Conservation (phyloP, 139 green algal species). For the Coccomyxa sp. region DNA sequence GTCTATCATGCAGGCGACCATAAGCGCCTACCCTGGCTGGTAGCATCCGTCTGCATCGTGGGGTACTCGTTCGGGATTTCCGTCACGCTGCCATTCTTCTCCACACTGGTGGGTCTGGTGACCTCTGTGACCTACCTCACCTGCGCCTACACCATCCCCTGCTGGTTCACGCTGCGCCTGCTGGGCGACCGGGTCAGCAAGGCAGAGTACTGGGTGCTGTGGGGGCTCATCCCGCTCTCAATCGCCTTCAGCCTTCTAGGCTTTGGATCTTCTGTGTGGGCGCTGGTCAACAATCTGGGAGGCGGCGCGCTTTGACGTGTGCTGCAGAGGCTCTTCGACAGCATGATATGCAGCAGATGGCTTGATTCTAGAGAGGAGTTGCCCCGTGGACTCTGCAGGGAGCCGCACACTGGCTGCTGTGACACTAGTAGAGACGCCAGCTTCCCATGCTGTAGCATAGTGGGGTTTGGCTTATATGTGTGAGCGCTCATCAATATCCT, state of each 20-base stretch:
- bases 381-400: no score
- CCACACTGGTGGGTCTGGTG: slow-evolving; percentile 45
- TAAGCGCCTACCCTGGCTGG: slow-evolving; percentile 22
- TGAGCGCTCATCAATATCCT: no score
- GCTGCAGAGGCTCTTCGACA: no score
- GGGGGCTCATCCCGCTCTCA: not conserved
- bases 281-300: not conserved
- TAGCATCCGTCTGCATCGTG: slow-evolving; percentile 30
- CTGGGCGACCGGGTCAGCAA: not conserved
- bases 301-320: not conserved
- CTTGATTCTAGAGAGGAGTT: no score
- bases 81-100: slow-evolving; percentile 51
- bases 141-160: slow-evolving; percentile 43
- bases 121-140: slow-evolving; percentile 46
- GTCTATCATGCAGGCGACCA: slow-evolving; percentile 10
- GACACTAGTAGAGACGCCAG: no score
- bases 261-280: not conserved
- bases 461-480: no score
- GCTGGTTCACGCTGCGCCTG: not conserved
- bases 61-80: slow-evolving; percentile 37
- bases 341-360: no score
- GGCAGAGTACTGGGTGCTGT: not conserved
- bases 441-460: no score
- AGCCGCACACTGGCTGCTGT: no score
- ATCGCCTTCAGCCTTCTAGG: not conserved